phyloP scores from a whole-genome alignment of 1,284 basidiomycete genomes.

The Ganoderma sinense region DNA sequence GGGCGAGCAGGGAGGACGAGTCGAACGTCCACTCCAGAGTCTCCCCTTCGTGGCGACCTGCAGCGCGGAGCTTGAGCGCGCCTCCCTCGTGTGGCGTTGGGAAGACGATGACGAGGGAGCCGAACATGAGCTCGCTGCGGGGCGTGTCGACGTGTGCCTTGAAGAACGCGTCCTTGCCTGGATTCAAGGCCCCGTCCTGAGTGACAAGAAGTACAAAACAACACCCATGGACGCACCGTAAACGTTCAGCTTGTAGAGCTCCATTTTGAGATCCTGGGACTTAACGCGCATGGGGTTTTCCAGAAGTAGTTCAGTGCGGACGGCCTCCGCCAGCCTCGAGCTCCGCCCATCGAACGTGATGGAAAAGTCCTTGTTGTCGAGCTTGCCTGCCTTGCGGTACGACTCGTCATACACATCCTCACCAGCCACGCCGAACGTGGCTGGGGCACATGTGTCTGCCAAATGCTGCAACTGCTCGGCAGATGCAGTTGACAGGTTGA shows the following conservation, averaged over 20 bases:
- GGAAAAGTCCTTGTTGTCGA: slow-evolving; percentile 34
- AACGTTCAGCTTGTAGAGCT: slow-evolving; percentile 37
- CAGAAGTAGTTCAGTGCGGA: slow-evolving; percentile 33
- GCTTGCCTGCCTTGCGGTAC: slow-evolving; percentile 37
- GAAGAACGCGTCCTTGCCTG: slow-evolving; percentile 35
- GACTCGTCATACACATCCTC: slow-evolving; percentile 35
- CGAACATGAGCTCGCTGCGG: slow-evolving; percentile 40
- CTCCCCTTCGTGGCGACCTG: slow-evolving; percentile 16
- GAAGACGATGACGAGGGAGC: slow-evolving; percentile 52
- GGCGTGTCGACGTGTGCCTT: slow-evolving; percentile 39
- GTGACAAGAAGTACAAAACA: background rate
- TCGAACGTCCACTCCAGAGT: slow-evolving; percentile 39
- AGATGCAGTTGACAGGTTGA: slow-evolving; percentile 17
- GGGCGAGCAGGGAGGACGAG: slow-evolving; percentile 34
- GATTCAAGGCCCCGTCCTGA: background rate
- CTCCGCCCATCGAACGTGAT: slow-evolving; percentile 38
- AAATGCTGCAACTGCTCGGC: slow-evolving; percentile 23
- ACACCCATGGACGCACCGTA: background rate
- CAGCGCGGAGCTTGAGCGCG: slow-evolving; percentile 44
- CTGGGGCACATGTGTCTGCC: slow-evolving; percentile 29
- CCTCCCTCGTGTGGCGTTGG: slow-evolving; percentile 52
- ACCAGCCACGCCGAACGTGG: slow-evolving; percentile 32
- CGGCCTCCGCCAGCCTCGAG: slow-evolving; percentile 34
- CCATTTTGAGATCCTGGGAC: slow-evolving; percentile 25
- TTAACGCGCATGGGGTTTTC: slow-evolving; percentile 19